Evolutionary conservation across 1,284 basidiomycete species (phyloP), one percentile per base, ranked within the genome.

Genomic region (Quambalaria eucalypti): DNA sequence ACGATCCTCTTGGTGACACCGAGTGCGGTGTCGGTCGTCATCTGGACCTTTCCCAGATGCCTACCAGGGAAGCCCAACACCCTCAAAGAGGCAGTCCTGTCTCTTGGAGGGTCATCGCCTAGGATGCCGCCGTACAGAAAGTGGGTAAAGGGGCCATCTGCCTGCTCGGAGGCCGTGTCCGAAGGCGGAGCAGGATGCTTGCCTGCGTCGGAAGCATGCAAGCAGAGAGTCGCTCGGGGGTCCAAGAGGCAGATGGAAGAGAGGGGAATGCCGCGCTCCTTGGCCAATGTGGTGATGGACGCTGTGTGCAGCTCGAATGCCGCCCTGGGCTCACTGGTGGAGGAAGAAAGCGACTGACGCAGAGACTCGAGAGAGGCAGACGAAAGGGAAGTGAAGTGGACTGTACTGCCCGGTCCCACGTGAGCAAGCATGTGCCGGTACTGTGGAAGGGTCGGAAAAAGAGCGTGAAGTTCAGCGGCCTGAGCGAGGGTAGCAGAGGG

Each of bases 1-100:
- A 92, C 86, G 14, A 95, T 87, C 2, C 83, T 77, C 74, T 93
- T 96, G 0, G 90, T 91, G 5, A 97, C 92, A 7, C 87, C 90
- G 0, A 97, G 80, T 0, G 93, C 93, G 1, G 93, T 97, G 76
- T 98, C 93, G 0, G 93, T 98, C 26, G 93, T 97, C 93, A 98
- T 98, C 76, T 98, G 95, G 1, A 90, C 80, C 1, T 61, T 54
- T 31, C 73, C 73, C n/a, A 73, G 55, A 39, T 74, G 69, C 6
- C 71, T 52, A 0, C 57, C 82, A 0, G 89, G 88, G 73, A 95
- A 97, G 0, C 90, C 90, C 16, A 91, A 78, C 14, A 81, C 81
- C 28, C 95, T 84, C 40, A 98, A 82, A 72, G 93, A 88, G 2
- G 84, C 82, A 0, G 93, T 98, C 46, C 73, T 53, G 51, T 93